A percentile compares a stretch with the other conserved stretches of the same genome.
Conservation (phyloP, 768 basidiomycete genomes). For the Rhodotorula babjevae region DNA sequence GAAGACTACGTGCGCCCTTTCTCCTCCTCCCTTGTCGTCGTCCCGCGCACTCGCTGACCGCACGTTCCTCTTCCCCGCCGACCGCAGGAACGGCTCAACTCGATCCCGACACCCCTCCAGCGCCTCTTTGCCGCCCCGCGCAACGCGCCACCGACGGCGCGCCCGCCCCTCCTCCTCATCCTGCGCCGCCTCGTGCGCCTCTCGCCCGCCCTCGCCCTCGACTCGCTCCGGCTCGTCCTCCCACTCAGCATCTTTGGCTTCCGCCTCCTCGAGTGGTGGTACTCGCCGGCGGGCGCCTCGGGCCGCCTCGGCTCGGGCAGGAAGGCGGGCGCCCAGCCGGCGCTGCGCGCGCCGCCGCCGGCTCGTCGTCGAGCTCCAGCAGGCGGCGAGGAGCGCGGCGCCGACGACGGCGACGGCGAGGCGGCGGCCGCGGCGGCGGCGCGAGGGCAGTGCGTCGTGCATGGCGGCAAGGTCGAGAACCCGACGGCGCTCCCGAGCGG, state of each 20-base stretch:
- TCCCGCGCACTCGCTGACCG: not conserved
- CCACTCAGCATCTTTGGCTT: slow-evolving; percentile 89
- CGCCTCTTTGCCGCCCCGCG: slow-evolving; percentile 22
- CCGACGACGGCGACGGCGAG: not conserved
- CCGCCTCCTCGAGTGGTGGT: slow-evolving; percentile 99
- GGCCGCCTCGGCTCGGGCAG: slow-evolving; percentile 58
- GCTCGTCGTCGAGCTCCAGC: slow-evolving; percentile 46
- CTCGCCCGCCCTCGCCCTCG: slow-evolving; percentile 37
- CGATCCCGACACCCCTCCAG: slow-evolving; percentile 7
- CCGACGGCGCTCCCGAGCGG: slow-evolving; percentile 36
- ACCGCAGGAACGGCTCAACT: slow-evolving; percentile 19
- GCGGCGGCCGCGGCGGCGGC: slow-evolving; percentile 45
- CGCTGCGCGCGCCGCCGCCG: slow-evolving; percentile 71
- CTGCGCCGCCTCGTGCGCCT: slow-evolving; percentile 15
- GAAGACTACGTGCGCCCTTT: slow-evolving; percentile 60
- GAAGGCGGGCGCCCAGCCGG: slow-evolving; percentile 68
- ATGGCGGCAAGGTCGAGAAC: slow-evolving; percentile 62
- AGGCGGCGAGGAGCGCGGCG: not conserved
- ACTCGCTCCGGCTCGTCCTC: slow-evolving; percentile 56
- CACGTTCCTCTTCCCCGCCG: too few relatives aligned
- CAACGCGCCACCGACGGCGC: slow-evolving; percentile 27
- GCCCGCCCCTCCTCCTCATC: slow-evolving; percentile 24
- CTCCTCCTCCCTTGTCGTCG: not conserved
- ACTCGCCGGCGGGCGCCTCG: slow-evolving; percentile 82
- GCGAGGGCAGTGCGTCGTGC: slow-evolving; percentile 80